phyloP scores from a whole-genome alignment of 106 monocot genomes.

The Apostasia shenzhenica region DNA sequence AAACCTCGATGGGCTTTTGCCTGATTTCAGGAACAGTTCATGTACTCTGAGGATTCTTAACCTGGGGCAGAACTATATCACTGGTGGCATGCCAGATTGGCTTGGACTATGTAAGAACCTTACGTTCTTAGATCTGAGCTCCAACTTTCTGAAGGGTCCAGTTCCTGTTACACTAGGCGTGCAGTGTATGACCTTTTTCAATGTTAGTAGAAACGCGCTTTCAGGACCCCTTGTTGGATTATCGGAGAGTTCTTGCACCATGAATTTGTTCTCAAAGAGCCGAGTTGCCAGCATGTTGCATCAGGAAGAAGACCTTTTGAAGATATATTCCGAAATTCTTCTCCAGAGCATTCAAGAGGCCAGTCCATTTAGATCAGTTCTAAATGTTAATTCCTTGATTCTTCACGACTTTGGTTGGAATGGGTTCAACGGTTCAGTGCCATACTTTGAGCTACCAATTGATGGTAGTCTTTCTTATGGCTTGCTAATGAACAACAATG shows the following conservation, averaged over 20 bases:
- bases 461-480: conserved; percentile 30
- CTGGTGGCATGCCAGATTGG: conserved; percentile 29
- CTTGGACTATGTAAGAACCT: conserved; percentile 33
- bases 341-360: conserved; percentile 7
- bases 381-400: conserved; percentile 10
- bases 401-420: conserved; percentile 66
- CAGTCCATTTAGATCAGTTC: conserved; percentile 14
- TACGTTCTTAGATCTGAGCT: conserved; percentile 50
- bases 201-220: conserved; percentile 41
- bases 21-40: conserved; percentile 4
- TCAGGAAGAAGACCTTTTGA: conserved; percentile 12
- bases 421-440: conserved; percentile 31
- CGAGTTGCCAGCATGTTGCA: neutral
- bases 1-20: conserved; percentile 42
- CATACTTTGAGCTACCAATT: conserved; percentile 23
- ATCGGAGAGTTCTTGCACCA: neutral
- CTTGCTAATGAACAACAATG: conserved; percentile 39
- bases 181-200: conserved; percentile 39
- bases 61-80: conserved; percentile 53
- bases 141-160: conserved; percentile 33
- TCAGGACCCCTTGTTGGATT: conserved; percentile 23
- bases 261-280: neutral
- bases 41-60: conserved; percentile 45
- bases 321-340: conserved; percentile 15
- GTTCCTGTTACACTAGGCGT: conserved; percentile 21